Evolutionary conservation across 495 filamentous ascomycete genomes (phyloP).

Genomic region (Cairneyella variabilis): DNA sequence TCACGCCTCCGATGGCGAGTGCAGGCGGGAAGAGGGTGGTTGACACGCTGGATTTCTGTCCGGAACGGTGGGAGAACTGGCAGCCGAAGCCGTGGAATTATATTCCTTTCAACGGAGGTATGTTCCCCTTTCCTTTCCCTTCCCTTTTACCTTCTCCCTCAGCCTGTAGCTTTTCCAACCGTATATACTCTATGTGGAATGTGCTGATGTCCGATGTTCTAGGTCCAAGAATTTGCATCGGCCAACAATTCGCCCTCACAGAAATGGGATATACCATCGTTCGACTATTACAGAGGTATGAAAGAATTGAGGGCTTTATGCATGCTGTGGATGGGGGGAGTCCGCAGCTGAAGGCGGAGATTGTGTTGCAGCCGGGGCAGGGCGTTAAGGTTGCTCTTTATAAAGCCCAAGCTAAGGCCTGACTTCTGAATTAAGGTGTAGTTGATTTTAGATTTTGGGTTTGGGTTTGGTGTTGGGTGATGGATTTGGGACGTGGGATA

Average conservation of each 20-base stretch:
- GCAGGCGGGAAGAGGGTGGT: too few species aligned
- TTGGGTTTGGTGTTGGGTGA: too few species aligned
- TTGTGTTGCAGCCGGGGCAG: constrained; percentile 60
- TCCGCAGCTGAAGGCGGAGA: constrained; percentile 57
- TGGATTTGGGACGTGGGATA: too few species aligned
- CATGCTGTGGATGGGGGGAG: constrained; percentile 39
- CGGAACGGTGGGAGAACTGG: constrained; percentile 68
- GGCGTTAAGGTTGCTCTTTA: too few species aligned
- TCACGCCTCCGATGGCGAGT: constrained; percentile 49
- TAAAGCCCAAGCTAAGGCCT: too few species aligned
- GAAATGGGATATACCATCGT: constrained; percentile 76
- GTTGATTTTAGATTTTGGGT: too few species aligned
- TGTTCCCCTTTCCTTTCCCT: too few species aligned
- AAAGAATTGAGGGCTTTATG: constrained; percentile 51
- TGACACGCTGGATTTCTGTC: constrained; percentile 39
- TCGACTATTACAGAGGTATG: constrained; percentile 66
- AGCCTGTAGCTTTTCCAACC: too few species aligned
- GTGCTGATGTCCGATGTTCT: too few species aligned
- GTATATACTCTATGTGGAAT: too few species aligned
- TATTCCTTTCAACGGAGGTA: constrained; percentile 59
- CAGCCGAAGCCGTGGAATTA: constrained; percentile 41
- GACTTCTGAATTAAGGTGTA: too few species aligned
- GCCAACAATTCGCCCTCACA: constrained; percentile 78
- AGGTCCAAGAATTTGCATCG: constrained; percentile 79
- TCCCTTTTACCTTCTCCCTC: too few species aligned